phyloP scores from a whole-genome alignment of 345 rosid genomes.

The Populus simonii region DNA sequence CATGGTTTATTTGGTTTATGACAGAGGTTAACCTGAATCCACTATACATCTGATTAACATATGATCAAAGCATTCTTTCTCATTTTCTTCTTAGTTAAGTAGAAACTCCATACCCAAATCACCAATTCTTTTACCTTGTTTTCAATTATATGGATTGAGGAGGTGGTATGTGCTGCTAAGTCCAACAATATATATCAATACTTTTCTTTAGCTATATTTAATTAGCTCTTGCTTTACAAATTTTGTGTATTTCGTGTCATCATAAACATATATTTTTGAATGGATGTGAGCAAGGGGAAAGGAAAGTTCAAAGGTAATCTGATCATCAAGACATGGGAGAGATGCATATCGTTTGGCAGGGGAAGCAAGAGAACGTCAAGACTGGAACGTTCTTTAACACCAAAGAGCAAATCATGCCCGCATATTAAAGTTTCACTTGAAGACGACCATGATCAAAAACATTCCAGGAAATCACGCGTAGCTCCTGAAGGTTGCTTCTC shows the following conservation, averaged over 20 bases:
- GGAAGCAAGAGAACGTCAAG: conserved; percentile 14
- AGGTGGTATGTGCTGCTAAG: not conserved
- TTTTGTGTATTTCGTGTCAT: not conserved
- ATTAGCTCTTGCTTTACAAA: not conserved
- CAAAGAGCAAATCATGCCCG: conserved; percentile 56
- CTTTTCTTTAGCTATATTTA: not conserved
- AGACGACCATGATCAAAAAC: not conserved
- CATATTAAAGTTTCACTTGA: not conserved
- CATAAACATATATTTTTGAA: not conserved
- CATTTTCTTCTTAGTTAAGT: not conserved
- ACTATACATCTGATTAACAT: not conserved
- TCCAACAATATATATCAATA: not conserved
- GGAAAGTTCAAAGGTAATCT: conserved; percentile 36
- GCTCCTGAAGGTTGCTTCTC: conserved; percentile 38
- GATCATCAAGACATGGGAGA: conserved; percentile 56
- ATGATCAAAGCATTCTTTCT: not conserved
- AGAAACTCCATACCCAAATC: not conserved
- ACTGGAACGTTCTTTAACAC: not conserved
- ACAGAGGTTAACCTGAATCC: conserved; percentile 14
- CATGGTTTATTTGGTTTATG: conserved; percentile 28
- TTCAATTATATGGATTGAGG: too few relatives aligned
- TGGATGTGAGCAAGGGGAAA: conserved; percentile 35
- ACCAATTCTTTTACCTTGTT: not conserved
- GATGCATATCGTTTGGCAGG: conserved; percentile 44
- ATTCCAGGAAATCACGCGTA: conserved; percentile 1